phyloP scores from a whole-genome alignment of 352 stramenopile species.

The Phytopythium cucurbitacearum region DNA sequence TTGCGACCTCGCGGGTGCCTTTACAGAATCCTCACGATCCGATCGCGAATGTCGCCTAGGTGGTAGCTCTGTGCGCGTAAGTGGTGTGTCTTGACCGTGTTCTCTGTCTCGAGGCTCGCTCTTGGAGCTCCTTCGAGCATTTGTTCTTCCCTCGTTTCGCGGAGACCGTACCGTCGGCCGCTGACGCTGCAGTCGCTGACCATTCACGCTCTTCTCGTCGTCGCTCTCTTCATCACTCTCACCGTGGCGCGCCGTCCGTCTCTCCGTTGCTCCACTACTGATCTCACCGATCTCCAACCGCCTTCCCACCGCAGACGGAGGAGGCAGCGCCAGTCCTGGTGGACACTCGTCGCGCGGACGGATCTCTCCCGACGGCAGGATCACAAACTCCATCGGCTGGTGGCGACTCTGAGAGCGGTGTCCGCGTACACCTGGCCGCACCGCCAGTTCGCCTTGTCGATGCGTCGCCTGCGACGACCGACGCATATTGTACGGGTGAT shows the following conservation, averaged over 20 bases:
- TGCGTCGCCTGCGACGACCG: background rate
- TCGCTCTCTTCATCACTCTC: constrained; percentile 1
- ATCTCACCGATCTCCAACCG: background rate
- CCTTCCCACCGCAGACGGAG: background rate
- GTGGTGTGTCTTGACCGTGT: too few relatives aligned
- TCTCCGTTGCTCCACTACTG: background rate
- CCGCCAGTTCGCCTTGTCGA: constrained; percentile 1
- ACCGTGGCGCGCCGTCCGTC: background rate
- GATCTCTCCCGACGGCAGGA: constrained; percentile 59
- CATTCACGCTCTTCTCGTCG: constrained; percentile 3
- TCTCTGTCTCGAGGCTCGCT: too few relatives aligned
- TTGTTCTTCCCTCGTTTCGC: too few relatives aligned
- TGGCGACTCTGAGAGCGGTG: too few relatives aligned
- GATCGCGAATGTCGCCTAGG: too few relatives aligned
- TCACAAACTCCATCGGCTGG: constrained; percentile 58
- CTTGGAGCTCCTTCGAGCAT: too few relatives aligned
- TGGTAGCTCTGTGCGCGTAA: too few relatives aligned
- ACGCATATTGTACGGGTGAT: constrained; percentile 36
- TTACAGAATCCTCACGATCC: too few relatives aligned
- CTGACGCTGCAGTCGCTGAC: background rate
- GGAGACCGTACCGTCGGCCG: background rate
- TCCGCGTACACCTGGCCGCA: background rate
- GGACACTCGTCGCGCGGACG: constrained; percentile 49
- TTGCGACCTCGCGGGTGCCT: too few relatives aligned
- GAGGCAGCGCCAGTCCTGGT: constrained; percentile 32